A percentile compares a stretch with the other conserved stretches of the same genome.
These are phyloP conservation scores for Phytophthora pini DNA, from an alignment of 352 stramenopile genomes.

Conservation along the genomic window DNA sequence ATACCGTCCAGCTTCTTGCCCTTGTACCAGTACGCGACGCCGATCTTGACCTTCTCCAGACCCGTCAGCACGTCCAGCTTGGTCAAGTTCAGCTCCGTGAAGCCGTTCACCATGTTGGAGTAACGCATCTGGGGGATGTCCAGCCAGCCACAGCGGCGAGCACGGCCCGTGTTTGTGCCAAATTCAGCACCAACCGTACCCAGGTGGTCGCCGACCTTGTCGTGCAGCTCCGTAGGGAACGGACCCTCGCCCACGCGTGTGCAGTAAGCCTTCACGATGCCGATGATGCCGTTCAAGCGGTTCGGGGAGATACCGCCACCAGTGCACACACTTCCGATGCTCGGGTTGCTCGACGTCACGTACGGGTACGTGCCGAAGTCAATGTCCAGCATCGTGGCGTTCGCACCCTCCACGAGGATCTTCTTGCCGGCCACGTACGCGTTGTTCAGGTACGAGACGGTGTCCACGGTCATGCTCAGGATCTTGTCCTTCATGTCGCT, in stretches of 20 bases:
- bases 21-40: conserved; percentile 95
- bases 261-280: conserved; percentile 99
- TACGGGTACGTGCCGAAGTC: conserved; percentile 99
- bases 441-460: conserved; percentile 97
- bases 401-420: conserved; percentile 98
- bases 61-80: conserved; percentile 99
- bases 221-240: conserved; percentile 98
- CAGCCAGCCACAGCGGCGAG: conserved; percentile 98
- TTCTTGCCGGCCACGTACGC: conserved; percentile 95
- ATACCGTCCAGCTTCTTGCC: conserved; percentile 95
- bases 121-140: conserved; percentile 97
- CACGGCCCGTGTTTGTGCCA: conserved; percentile 98
- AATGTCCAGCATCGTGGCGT: conserved; percentile 99
- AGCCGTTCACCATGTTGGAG: conserved; percentile 95
- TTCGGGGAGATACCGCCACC: conserved; percentile 95
- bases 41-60: conserved; percentile 96
- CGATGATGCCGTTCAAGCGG: conserved; percentile 94
- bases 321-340: conserved; percentile 97
- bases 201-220: conserved; percentile 93
- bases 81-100: conserved; percentile 98
- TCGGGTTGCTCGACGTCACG: conserved; percentile 99
- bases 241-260: conserved; percentile 98
- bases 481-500: conserved; percentile 84
- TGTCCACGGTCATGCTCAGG: conserved; percentile 94
- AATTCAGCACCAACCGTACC: conserved; percentile 95